phyloP scores from a whole-genome alignment of 768 basidiomycete genomes.

The Cystobasidium tubakii region DNA sequence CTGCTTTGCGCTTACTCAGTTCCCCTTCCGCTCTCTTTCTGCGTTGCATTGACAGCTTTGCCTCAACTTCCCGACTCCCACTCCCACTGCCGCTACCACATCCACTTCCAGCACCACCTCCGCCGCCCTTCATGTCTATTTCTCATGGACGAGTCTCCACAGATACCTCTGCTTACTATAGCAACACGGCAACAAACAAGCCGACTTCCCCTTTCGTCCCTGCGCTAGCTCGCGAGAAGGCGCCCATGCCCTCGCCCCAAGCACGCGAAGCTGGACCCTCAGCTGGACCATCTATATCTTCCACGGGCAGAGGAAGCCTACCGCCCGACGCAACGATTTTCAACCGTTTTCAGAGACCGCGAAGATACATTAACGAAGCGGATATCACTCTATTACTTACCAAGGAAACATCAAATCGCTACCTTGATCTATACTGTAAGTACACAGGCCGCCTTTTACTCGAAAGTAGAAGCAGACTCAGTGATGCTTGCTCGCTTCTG shows the following conservation, averaged over 20 bases:
- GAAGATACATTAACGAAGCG: neutral
- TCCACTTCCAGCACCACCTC: neutral
- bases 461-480: neutral
- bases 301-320: neutral
- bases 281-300: neutral
- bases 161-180: neutral
- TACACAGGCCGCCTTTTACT: neutral
- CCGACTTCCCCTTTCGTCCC: neutral
- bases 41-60: too few relatives aligned
- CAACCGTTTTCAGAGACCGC: neutral
- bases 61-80: too few relatives aligned
- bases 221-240: neutral
- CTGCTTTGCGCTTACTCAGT: too few relatives aligned
- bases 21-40: too few relatives aligned
- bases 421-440: slow-evolving; percentile 8
- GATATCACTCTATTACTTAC: neutral
- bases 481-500: neutral
- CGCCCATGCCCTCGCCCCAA: neutral
- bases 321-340: neutral
- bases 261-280: neutral
- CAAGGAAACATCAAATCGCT: neutral
- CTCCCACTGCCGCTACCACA: neutral
- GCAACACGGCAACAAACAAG: neutral
- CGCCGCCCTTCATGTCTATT: neutral
- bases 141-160: neutral